Percentiles rank a stretch among this genome's conserved stretches.
phyloP scores from a whole-genome alignment of 768 basidiomycete genomes.

The Mycena rosella region DNA sequence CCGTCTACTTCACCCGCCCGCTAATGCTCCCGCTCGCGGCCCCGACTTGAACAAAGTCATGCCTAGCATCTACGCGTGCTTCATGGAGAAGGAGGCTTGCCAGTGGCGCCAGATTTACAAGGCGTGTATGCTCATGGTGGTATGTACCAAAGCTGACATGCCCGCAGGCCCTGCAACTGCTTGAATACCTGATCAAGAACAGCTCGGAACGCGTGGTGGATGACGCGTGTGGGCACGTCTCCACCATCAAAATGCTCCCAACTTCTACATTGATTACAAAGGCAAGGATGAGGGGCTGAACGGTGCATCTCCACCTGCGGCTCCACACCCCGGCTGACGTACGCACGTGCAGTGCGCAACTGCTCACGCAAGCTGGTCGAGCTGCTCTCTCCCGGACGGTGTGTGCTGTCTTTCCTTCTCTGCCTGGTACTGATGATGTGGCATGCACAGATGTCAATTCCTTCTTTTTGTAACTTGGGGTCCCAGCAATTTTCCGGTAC shows the following conservation, averaged over 20 bases:
- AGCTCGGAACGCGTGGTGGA: conserved; percentile 98
- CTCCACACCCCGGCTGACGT: no score
- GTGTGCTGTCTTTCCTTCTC: no score
- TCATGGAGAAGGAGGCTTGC: conserved; percentile 98
- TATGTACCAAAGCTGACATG: not conserved
- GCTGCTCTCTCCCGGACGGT: no score
- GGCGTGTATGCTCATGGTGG: no score
- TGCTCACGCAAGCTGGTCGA: no score
- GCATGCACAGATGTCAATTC: no score
- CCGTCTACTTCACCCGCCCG: not conserved
- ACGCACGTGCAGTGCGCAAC: no score
- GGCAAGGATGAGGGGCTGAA: conserved; percentile 99
- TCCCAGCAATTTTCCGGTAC: no score
- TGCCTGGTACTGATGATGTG: no score
- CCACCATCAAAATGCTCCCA: conserved; percentile 96
- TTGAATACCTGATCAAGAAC: conserved; percentile 97
- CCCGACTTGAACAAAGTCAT: conserved; percentile 99
- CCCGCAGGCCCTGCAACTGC: conserved; percentile 84
- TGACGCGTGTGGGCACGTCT: conserved; percentile 94
- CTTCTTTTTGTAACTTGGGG: no score
- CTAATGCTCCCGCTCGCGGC: conserved; percentile 61
- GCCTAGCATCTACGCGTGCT: conserved; percentile 94
- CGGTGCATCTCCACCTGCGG: no score
- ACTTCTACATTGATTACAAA: conserved; percentile 98
- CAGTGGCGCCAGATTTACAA: conserved; percentile 99